Evolutionary conservation across 148 eudicot species (phyloP).

Genomic region (Simmondsia chinensis): DNA sequence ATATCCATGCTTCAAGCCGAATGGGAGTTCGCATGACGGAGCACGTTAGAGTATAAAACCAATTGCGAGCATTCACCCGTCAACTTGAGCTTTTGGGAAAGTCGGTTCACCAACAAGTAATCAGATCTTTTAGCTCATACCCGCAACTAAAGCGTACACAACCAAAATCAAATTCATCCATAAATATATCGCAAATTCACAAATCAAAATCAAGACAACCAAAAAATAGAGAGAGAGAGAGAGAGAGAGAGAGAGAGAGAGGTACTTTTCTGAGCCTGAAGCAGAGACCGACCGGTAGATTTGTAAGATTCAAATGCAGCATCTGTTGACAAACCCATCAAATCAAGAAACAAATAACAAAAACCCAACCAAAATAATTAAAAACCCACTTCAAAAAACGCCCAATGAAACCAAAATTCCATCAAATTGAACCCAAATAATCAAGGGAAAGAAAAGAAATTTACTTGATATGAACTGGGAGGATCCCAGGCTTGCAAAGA

Average conservation of each 20-base stretch:
- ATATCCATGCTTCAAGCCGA: no score
- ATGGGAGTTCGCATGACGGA: no score
- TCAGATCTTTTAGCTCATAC: neutral
- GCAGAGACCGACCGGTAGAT: conserved; percentile 47
- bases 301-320: conserved; percentile 30
- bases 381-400: neutral
- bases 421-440: neutral
- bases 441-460: conserved; percentile 1
- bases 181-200: neutral
- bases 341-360: conserved; percentile 1
- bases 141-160: neutral
- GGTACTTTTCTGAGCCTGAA: conserved; percentile 41
- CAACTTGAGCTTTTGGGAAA: no score
- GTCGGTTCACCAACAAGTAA: no score
- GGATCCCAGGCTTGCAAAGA: conserved; percentile 37
- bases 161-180: neutral
- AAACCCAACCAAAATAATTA: neutral
- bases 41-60: no score
- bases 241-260: conserved; percentile 3
- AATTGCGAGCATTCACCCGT: no score
- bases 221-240: neutral
- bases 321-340: conserved; percentile 24
- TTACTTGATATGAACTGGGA: conserved; percentile 43
- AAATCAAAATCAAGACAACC: neutral
- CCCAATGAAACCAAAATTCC: neutral